A percentile compares a stretch with the other conserved stretches of the same genome.
phyloP scores from a whole-genome alignment of 1,284 basidiomycete species.

The Schizophyllum commune region DNA sequence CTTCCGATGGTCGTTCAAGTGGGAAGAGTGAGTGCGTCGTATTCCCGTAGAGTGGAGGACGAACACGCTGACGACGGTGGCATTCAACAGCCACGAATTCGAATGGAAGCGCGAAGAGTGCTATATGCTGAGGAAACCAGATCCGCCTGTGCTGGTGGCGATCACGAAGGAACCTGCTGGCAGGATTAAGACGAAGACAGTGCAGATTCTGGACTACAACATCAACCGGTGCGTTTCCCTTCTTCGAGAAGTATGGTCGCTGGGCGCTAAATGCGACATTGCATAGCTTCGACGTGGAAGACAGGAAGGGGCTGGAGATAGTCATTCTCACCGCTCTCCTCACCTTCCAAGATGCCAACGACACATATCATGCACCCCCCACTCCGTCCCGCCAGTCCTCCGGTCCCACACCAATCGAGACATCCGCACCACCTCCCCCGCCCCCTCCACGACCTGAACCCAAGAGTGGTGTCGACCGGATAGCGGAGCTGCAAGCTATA shows the following conservation, averaged over 20 bases:
- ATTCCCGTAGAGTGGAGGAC: background rate
- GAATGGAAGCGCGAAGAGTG: conserved; percentile 81
- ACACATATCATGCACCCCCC: conserved; percentile 38
- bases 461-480: conserved; percentile 54
- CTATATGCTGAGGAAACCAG: conserved; percentile 75
- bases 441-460: conserved; percentile 56
- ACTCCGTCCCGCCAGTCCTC: conserved; percentile 1
- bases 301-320: conserved; percentile 78
- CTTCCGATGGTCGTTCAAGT: conserved; percentile 73
- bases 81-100: conserved; percentile 56
- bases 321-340: conserved; percentile 68
- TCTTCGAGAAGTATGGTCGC: background rate
- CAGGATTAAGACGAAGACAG: conserved; percentile 51
- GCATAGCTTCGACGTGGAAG: conserved; percentile 71
- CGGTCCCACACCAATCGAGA: conserved; percentile 9
- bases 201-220: conserved; percentile 87
- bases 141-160: conserved; percentile 76
- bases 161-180: conserved; percentile 69
- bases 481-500: conserved; percentile 58
- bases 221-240: conserved; percentile 47
- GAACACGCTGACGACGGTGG: background rate
- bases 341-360: conserved; percentile 69
- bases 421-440: conserved; percentile 25
- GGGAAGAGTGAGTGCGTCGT: conserved; percentile 63
- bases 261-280: background rate